These are phyloP conservation scores for Talaromyces sp. DNA, from an alignment of 2,329 filamentous ascomycete genomes.

Conservation along the genomic window DNA sequence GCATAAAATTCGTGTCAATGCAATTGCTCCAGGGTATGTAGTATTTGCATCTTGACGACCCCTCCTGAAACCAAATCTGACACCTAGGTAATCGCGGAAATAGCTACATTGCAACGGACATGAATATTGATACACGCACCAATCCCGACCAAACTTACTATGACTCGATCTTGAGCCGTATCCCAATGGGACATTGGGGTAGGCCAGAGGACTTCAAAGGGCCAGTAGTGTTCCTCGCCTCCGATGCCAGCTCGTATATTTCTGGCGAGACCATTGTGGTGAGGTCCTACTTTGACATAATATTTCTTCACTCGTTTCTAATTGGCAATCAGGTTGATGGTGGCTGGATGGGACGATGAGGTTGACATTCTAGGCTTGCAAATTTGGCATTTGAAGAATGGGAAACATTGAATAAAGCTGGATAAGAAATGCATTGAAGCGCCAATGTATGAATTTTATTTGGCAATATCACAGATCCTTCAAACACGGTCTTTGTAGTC, in stretches of 20 bases:
- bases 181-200: constrained; percentile 17
- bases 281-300: neutral
- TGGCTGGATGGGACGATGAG: constrained; percentile 2
- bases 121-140: constrained; percentile 11
- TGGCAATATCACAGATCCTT: no score
- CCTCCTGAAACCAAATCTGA: no score
- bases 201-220: constrained; percentile 16
- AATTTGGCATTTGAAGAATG: neutral
- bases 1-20: constrained; percentile 19
- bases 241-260: constrained; percentile 15
- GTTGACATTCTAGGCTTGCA: neutral
- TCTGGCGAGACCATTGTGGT: constrained; percentile 16
- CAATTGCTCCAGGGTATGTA: constrained; percentile 17
- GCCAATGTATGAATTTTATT: no score
- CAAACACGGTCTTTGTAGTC: no score
- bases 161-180: constrained; percentile 8
- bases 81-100: neutral
- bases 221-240: constrained; percentile 12
- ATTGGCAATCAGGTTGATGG: constrained; percentile 2
- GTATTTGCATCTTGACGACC: neutral
- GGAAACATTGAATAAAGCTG: no score
- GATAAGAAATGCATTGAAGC: no score
- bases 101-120: constrained; percentile 17
- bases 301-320: neutral
- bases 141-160: neutral